phyloP scores from a whole-genome alignment of 1,284 basidiomycete genomes.

The Mycena citricolor region DNA sequence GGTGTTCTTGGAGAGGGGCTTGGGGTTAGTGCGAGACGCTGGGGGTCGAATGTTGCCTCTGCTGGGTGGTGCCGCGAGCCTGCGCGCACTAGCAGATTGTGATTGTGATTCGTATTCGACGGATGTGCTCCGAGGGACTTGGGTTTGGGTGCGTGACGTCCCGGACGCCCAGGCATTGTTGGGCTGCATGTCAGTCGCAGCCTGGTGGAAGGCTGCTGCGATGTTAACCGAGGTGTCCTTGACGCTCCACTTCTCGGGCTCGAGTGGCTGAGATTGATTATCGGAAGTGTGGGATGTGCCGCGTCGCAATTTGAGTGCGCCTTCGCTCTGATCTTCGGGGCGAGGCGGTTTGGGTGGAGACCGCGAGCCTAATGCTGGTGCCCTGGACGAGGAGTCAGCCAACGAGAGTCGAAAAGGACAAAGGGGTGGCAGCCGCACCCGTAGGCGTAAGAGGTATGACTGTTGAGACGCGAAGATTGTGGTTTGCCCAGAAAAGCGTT shows the following conservation, averaged over 20 bases:
- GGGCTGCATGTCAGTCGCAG: constrained; percentile 53
- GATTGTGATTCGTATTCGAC: constrained; percentile 75
- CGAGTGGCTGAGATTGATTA: constrained; percentile 42
- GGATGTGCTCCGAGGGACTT: constrained; percentile 67
- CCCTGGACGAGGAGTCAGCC: constrained; percentile 39
- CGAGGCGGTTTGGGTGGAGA: constrained; percentile 55
- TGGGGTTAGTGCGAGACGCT: constrained; percentile 30
- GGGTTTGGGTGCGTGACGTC: constrained; percentile 43
- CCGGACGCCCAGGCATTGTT: constrained; percentile 67
- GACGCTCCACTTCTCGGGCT: constrained; percentile 67
- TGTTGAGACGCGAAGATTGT: constrained; percentile 39
- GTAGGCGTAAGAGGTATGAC: constrained; percentile 65
- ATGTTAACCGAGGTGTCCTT: constrained; percentile 84
- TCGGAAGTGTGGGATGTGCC: constrained; percentile 33
- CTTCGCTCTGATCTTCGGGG: constrained; percentile 38
- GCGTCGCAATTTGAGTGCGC: constrained; percentile 38
- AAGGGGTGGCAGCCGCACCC: constrained; percentile 45
- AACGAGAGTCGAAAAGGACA: constrained; percentile 24
- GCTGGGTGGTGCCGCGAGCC: constrained; percentile 56
- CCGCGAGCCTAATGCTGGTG: constrained; percentile 54
- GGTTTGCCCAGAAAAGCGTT: constrained; percentile 71
- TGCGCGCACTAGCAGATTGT: constrained; percentile 49
- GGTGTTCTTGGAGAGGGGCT: constrained; percentile 50
- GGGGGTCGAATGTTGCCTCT: constrained; percentile 36
- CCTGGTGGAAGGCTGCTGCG: constrained; percentile 76